Evolutionary conservation across 2,329 filamentous ascomycete genomes (phyloP).

Genomic region (Dothideomycetes sp.): DNA sequence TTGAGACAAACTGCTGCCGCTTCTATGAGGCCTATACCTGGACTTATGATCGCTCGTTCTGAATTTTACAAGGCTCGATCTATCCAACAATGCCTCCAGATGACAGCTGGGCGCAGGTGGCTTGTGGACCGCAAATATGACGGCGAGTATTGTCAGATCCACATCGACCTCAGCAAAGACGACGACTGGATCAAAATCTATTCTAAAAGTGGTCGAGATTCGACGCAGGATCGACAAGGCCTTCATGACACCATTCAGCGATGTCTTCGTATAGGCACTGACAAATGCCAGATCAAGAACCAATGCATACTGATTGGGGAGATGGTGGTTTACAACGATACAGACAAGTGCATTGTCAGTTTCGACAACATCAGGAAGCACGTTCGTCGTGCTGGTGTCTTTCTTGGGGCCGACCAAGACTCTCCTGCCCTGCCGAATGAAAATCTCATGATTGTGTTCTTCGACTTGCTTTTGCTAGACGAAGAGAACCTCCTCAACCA

Average conservation of each 20-base stretch:
- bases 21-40: conserved; percentile 26
- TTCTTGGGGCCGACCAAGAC: conserved; percentile 57
- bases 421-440: conserved; percentile 47
- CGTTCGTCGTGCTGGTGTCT: conserved; percentile 59
- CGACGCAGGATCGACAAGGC: conserved; percentile 56
- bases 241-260: conserved; percentile 54
- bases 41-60: conserved; percentile 35
- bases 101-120: conserved; percentile 50
- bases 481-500: conserved; percentile 40
- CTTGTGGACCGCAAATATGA: conserved; percentile 76
- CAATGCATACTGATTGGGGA: conserved; percentile 78
- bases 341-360: conserved; percentile 52
- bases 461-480: conserved; percentile 48
- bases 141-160: conserved; percentile 79
- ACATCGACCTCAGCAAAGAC: conserved; percentile 55
- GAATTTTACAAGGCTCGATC: conserved; percentile 33
- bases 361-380: conserved; percentile 80
- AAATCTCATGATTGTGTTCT: conserved; percentile 51
- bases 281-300: conserved; percentile 47
- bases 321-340: conserved; percentile 64
- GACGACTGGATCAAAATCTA: conserved; percentile 62
- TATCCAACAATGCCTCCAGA: conserved; percentile 62
- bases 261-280: conserved; percentile 50
- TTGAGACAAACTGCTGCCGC: conserved; percentile 28
- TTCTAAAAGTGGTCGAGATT: conserved; percentile 86